Evolutionary conservation across 768 basidiomycete species (phyloP).

Genomic region (Podaxis carcinomalis): DNA sequence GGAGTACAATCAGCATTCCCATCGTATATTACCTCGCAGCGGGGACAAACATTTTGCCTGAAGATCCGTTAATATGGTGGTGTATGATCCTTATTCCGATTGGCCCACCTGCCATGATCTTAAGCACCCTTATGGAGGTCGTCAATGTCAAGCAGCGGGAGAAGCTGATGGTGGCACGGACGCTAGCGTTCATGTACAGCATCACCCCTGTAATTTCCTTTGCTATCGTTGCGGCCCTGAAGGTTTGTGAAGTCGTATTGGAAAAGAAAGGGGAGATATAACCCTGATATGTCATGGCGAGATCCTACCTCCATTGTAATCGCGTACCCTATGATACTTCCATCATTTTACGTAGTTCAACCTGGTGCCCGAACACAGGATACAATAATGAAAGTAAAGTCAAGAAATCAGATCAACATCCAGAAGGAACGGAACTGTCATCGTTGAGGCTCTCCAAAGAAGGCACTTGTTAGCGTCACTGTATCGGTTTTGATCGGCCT

Average conservation of each 20-base stretch:
- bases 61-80: conserved; percentile 1
- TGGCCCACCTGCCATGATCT: background rate
- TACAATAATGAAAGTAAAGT: background rate
- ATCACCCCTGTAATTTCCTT: background rate
- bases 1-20: background rate
- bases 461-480: conserved; percentile 39
- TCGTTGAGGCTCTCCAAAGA: conserved; percentile 36
- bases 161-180: background rate
- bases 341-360: background rate
- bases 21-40: background rate
- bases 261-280: background rate
- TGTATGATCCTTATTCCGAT: background rate
- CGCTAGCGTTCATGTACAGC: background rate
- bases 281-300: background rate
- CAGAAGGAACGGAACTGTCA: conserved; percentile 22
- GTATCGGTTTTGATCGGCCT: conserved; percentile 47
- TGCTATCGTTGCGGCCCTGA: background rate
- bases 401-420: conserved; percentile 18
- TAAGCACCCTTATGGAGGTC: background rate
- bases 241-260: background rate
- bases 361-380: background rate
- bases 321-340: background rate
- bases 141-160: background rate
- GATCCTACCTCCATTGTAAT: background rate
- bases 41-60: background rate